These are phyloP conservation scores for Trichoderma breve DNA, from an alignment of 2,329 filamentous ascomycete species.

Conservation along the genomic window DNA sequence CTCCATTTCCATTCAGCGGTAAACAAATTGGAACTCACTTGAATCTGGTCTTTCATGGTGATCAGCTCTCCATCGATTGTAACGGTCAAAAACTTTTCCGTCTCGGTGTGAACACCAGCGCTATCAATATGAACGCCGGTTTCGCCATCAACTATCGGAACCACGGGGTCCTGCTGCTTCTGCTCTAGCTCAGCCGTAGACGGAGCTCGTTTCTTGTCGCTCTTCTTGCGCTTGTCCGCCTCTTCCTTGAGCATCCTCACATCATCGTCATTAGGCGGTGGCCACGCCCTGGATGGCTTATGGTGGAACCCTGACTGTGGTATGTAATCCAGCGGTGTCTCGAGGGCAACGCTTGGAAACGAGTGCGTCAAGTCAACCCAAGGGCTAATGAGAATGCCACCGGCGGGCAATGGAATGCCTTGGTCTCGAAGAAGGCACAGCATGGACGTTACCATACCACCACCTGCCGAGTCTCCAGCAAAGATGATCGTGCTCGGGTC, in stretches of 20 bases:
- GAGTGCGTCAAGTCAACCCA: conserved; percentile 97
- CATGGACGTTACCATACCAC: conserved; percentile 80
- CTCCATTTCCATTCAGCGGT: neutral
- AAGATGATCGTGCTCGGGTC: conserved; percentile 80
- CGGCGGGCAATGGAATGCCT: conserved; percentile 79
- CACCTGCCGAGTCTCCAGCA: conserved; percentile 90
- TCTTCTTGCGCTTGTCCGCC: conserved; percentile 42
- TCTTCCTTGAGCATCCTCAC: conserved; percentile 53
- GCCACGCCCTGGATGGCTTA: conserved; percentile 87
- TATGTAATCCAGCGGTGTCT: conserved; percentile 80
- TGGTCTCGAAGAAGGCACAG: conserved; percentile 80
- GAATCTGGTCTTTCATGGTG: conserved; percentile 85
- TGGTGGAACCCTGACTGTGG: conserved; percentile 86
- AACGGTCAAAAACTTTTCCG: conserved; percentile 54
- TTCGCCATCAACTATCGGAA: conserved; percentile 23
- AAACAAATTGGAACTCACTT: conserved; percentile 50
- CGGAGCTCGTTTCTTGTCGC: conserved; percentile 24
- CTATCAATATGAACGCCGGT: conserved; percentile 30
- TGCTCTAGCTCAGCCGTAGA: conserved; percentile 29
- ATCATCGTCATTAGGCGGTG: conserved; percentile 81
- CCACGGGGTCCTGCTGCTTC: conserved; percentile 38
- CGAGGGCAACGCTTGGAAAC: conserved; percentile 80
- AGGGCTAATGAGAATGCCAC: conserved; percentile 85
- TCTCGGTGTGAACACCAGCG: conserved; percentile 29
- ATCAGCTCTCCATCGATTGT: conserved; percentile 68